Evolutionary conservation across 768 basidiomycete species (phyloP).

Genomic region (Mycena haematopus): DNA sequence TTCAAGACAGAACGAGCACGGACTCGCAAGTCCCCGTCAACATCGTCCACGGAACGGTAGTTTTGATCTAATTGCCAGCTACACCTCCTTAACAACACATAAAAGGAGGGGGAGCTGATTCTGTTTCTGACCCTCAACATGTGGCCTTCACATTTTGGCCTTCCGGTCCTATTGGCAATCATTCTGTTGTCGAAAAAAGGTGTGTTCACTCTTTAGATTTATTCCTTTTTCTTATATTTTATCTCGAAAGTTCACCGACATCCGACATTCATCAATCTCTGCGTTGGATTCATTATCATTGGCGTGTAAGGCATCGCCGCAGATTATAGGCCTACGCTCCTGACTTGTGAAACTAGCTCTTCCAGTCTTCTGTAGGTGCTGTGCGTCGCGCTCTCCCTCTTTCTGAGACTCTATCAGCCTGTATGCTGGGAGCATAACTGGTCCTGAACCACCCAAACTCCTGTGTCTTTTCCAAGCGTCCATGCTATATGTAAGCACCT

Average conservation of each 20-base stretch:
- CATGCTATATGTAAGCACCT: slow-evolving; percentile 42
- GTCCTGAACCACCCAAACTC: slow-evolving; percentile 50
- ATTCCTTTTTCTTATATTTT: too few species aligned
- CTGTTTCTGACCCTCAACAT: slow-evolving; percentile 45
- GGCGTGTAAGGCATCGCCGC: slow-evolving; percentile 46
- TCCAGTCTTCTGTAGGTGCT: slow-evolving; percentile 47
- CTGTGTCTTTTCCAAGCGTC: slow-evolving; percentile 55
- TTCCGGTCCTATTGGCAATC: slow-evolving; percentile 50
- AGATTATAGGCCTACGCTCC: background rate
- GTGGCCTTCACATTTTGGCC: slow-evolving; percentile 57
- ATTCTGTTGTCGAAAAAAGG: slow-evolving; percentile 44
- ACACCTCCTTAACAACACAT: too few species aligned
- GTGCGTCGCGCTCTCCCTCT: background rate
- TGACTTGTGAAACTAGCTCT: slow-evolving; percentile 36
- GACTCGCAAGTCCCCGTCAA: slow-evolving; percentile 6
- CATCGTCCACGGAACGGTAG: slow-evolving; percentile 23
- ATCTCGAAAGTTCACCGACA: slow-evolving; percentile 44
- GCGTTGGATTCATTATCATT: slow-evolving; percentile 51
- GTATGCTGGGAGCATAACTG: slow-evolving; percentile 48
- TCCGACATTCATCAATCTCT: slow-evolving; percentile 54
- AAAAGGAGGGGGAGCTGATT: slow-evolving; percentile 2
- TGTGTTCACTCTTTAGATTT: too few species aligned
- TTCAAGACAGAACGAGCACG: slow-evolving; percentile 1
- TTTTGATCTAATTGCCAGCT: too few species aligned
- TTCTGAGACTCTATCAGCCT: slow-evolving; percentile 36